Base-by-base conservation (phyloP, 805 yeast genomes). In the Wickerhamomyces hampshirensis region DNA sequence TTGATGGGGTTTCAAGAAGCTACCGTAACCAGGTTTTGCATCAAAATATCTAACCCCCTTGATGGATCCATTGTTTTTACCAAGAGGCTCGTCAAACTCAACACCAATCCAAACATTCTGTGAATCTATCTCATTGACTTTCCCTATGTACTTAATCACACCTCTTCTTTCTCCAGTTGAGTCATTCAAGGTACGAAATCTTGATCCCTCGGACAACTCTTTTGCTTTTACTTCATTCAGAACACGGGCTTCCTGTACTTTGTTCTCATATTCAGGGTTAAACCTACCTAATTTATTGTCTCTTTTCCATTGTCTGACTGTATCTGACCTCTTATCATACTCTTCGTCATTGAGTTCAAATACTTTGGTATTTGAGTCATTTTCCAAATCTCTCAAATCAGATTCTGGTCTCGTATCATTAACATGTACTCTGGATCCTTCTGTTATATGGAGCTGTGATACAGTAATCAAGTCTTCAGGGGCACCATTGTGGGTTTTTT, bases 21-120 rank as follows among this genome's bases (percentile, higher is more conserved):
- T 77, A 5, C 97, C 97, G 50, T 84, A 79, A 15, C 71, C 70
- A 0, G 50, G 51, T 5, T 52, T 51, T 5, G 65, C 62, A 23
- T 87, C 75, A 5, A 91, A 89, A 44, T 84, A 71, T 24, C 67
- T 50, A 1, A 47, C 55, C 0, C 85, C 88, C 24, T 77, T 74
- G 27, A 87, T 63, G 15, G 75, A 60, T 0, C 98, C 98, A 52
- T 86, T 76, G 51, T 89, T 86, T 56, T 83, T 86, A 5, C 98
- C 98, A 6, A 73, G 71, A 0, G 97, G 91, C 47, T 84, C 87
- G 48, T 84, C 93, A 37, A 88, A 78, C 48, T 80, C 84, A 4
- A 91, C 73, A 0, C 97, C 98, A 21, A 84, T 71, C 96, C 97
- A 91, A 1, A 60, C 46, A 14, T 65, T 71, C 66, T 70, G 18